A percentile compares a stretch with the other conserved stretches of the same genome.
Evolutionary conservation across 2,329 filamentous ascomycete genomes (phyloP).

Genomic region (Curvularia hawaiiensis): DNA sequence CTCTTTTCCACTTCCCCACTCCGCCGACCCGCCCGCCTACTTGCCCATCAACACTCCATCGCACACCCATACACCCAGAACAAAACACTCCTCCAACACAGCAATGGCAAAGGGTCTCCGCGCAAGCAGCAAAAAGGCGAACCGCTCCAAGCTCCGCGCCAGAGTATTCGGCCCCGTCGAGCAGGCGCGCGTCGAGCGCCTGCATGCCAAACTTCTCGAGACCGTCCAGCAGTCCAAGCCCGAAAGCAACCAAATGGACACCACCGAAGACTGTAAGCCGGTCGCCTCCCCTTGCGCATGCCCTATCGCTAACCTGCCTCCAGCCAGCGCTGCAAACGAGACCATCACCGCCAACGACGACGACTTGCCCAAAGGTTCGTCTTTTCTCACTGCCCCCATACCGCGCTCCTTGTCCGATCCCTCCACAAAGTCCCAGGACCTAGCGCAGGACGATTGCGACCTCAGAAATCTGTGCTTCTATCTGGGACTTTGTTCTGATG

Average conservation of each 20-base stretch:
- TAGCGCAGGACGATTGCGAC: conserved; percentile 24
- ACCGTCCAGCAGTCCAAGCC: conserved; percentile 78
- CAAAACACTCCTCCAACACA: conserved; percentile 6
- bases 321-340: conserved; percentile 21
- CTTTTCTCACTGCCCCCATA: conserved; percentile 37
- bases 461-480: conserved; percentile 45
- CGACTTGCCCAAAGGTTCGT: conserved; percentile 41
- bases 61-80: neutral
- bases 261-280: conserved; percentile 48
- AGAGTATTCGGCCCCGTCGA: conserved; percentile 86
- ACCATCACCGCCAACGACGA: conserved; percentile 31
- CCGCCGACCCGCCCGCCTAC: conserved; percentile 3
- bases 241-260: conserved; percentile 53
- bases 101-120: conserved; percentile 88
- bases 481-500: conserved; percentile 48
- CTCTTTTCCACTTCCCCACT: conserved; percentile 18
- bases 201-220: conserved; percentile 85
- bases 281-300: neutral
- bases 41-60: neutral
- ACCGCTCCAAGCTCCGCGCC: conserved; percentile 79
- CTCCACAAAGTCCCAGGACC: conserved; percentile 14
- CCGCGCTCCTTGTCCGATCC: conserved; percentile 31
- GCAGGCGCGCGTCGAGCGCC: conserved; percentile 76
- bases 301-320: conserved; percentile 3
- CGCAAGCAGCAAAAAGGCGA: conserved; percentile 79